Percentiles rank a stretch among this genome's conserved stretches.
Evolutionary conservation across 2,329 filamentous ascomycete species (phyloP).

Genomic region (Dothidotthia symphoricarpi): DNA sequence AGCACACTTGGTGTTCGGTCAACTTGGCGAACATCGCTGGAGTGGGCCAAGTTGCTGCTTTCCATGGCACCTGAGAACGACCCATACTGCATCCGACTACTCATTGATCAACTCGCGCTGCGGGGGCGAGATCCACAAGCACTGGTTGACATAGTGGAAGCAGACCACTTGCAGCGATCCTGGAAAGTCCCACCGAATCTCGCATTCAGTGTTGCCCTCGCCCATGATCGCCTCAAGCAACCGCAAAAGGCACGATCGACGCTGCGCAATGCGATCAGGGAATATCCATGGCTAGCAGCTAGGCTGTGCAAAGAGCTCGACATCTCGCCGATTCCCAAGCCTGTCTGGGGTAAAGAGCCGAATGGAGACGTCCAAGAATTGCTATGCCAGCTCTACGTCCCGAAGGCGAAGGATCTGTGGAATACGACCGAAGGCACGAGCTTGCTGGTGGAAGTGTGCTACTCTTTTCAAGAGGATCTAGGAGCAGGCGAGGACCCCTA

Average conservation of each 20-base stretch:
- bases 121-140: slow-evolving; percentile 73
- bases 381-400: slow-evolving; percentile 72
- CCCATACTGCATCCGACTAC: slow-evolving; percentile 77
- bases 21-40: slow-evolving; percentile 89
- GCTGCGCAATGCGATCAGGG: slow-evolving; percentile 66
- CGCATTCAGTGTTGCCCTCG: slow-evolving; percentile 72
- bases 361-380: slow-evolving; percentile 65
- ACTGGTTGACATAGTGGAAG: slow-evolving; percentile 67
- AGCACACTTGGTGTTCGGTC: slow-evolving; percentile 81
- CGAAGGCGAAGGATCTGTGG: slow-evolving; percentile 79
- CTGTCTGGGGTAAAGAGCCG: slow-evolving; percentile 77
- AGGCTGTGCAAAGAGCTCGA: slow-evolving; percentile 77
- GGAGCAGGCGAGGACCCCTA: slow-evolving; percentile 29
- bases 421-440: slow-evolving; percentile 69
- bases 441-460: slow-evolving; percentile 68
- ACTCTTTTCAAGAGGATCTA: slow-evolving; percentile 43
- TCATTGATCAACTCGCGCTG: slow-evolving; percentile 82
- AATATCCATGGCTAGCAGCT: slow-evolving; percentile 81
- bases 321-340: slow-evolving; percentile 70
- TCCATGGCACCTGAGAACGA: slow-evolving; percentile 70
- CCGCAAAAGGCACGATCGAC: slow-evolving; percentile 62
- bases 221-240: slow-evolving; percentile 70
- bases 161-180: slow-evolving; percentile 47
- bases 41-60: slow-evolving; percentile 86
- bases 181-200: slow-evolving; percentile 66